A percentile compares a stretch with the other conserved stretches of the same genome.
Conservation (phyloP, 306 rosid species). For the Calophaca sinica region DNA sequence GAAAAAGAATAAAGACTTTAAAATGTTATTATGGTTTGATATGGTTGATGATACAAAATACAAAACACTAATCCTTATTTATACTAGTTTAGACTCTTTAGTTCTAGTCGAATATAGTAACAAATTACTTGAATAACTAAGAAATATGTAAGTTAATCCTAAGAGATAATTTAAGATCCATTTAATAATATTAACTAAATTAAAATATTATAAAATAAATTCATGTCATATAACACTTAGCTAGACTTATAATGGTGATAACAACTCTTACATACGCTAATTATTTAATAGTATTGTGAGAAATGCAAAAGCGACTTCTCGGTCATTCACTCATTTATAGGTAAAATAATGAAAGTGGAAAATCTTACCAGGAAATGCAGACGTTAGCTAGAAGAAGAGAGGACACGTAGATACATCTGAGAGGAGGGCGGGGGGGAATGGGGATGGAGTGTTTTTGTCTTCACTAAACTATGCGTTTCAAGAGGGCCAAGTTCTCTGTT, state of each 20-base stretch:
- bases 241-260: no score
- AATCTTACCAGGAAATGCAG: slow-evolving; percentile 41
- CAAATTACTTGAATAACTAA: neutral
- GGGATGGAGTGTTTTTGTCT: slow-evolving; percentile 75
- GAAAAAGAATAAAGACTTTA: no score
- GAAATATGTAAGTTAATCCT: no score
- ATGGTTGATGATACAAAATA: no score
- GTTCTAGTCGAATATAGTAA: neutral
- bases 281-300: slow-evolving; percentile 39
- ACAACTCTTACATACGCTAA: no score
- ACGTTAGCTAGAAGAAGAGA: slow-evolving; percentile 32
- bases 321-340: slow-evolving; percentile 15
- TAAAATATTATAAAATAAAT: no score
- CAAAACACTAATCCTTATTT: neutral
- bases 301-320: slow-evolving; percentile 44
- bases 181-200: no score
- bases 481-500: slow-evolving; percentile 69
- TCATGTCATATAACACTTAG: neutral
- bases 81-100: neutral
- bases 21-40: no score
- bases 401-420: slow-evolving; percentile 34
- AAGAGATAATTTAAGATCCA: neutral
- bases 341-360: slow-evolving; percentile 45
- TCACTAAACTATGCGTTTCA: slow-evolving; percentile 43
- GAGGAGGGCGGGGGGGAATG: slow-evolving; percentile 1